A percentile compares a stretch with the other conserved stretches of the same genome.
Evolutionary conservation across 1,284 basidiomycete species (phyloP).

Genomic region (Tilletia setariae): DNA sequence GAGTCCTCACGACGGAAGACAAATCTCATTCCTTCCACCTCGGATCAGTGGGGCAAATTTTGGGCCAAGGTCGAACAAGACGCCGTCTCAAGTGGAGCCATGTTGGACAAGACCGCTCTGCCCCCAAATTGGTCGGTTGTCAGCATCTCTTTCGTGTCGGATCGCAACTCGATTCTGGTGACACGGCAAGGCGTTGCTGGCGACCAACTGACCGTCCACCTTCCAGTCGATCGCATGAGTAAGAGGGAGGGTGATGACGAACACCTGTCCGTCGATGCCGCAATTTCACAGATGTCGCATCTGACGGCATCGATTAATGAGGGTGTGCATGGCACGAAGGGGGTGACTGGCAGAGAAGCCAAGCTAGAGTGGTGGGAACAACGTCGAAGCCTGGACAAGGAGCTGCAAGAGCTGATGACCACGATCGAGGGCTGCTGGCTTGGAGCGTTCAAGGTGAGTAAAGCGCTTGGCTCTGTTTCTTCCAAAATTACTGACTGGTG

Average conservation of each 20-base stretch:
- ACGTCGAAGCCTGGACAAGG: slow-evolving; percentile 70
- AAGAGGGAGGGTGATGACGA: slow-evolving; percentile 67
- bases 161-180: slow-evolving; percentile 77
- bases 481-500: not conserved
- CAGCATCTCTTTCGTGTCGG: slow-evolving; percentile 76
- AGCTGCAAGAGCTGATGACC: slow-evolving; percentile 71
- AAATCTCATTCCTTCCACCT: no score
- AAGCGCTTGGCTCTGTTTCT: not conserved
- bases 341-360: slow-evolving; percentile 68
- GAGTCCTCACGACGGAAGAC: no score
- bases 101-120: slow-evolving; percentile 56
- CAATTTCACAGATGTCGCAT: slow-evolving; percentile 69
- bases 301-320: slow-evolving; percentile 77
- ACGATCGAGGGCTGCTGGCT: slow-evolving; percentile 95
- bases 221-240: slow-evolving; percentile 76
- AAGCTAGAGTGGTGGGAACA: slow-evolving; percentile 77
- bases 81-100: not conserved
- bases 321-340: slow-evolving; percentile 69
- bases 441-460: slow-evolving; percentile 75
- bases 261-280: slow-evolving; percentile 72
- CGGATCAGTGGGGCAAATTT: no score
- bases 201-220: slow-evolving; percentile 62
- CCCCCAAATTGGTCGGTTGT: slow-evolving; percentile 81
- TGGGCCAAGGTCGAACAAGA: no score
- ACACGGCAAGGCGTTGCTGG: slow-evolving; percentile 61